Conservation (phyloP, 2,329 filamentous ascomycete species). For the Aulographum hederae region DNA sequence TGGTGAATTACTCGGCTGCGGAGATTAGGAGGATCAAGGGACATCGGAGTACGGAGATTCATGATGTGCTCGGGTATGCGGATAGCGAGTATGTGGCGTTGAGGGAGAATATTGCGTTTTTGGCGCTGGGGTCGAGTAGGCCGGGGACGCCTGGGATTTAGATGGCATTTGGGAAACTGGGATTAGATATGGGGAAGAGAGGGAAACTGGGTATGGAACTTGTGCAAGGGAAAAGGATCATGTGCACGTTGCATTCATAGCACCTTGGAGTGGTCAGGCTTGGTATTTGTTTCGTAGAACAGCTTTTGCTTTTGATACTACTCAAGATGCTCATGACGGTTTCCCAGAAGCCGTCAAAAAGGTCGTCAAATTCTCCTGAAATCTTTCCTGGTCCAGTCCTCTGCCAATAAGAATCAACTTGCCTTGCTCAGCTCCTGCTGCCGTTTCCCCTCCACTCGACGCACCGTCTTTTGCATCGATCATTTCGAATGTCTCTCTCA, state of each 20-base stretch:
- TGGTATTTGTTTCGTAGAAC: no score
- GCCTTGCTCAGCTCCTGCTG: neutral
- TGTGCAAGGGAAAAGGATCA: no score
- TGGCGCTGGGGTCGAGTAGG: constrained; percentile 22
- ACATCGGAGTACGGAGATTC: constrained; percentile 64
- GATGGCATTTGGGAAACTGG: no score
- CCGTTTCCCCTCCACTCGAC: neutral
- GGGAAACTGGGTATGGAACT: no score
- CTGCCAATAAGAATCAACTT: constrained; percentile 6
- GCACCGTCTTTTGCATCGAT: constrained; percentile 33
- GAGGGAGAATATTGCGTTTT: constrained; percentile 72
- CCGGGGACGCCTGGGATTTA: constrained; percentile 21
- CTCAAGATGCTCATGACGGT: no score
- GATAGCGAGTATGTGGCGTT: constrained; percentile 89
- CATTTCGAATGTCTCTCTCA: constrained; percentile 86
- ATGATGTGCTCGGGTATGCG: constrained; percentile 66
- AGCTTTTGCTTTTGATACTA: no score
- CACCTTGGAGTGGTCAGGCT: no score
- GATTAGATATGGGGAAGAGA: no score
- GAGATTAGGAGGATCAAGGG: constrained; percentile 80
- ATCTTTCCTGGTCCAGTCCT: constrained; percentile 4
- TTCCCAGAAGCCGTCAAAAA: no score
- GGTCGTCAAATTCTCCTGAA: constrained; percentile 1
- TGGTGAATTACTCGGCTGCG: constrained; percentile 80
- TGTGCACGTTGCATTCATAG: no score